These are phyloP conservation scores for Arabidopsis thaliana DNA, from an alignment of 345 rosid species.

Conservation along the genomic window DNA sequence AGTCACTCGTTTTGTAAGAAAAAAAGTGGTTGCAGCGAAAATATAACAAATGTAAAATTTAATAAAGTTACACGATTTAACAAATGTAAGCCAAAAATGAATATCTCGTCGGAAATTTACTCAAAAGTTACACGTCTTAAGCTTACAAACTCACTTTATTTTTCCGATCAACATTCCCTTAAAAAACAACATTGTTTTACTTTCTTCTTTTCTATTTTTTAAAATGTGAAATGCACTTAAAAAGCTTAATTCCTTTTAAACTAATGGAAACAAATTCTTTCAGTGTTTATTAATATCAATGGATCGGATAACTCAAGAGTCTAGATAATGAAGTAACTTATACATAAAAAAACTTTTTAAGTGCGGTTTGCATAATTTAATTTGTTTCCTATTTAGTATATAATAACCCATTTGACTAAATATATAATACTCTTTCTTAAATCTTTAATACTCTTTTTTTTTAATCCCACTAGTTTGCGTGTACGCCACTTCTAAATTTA, in stretches of 20 bases:
- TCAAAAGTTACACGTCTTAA: neutral
- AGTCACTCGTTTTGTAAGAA: neutral
- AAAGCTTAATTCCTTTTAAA: no score
- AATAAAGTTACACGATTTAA: no score
- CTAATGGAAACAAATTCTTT: neutral
- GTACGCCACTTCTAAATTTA: no score
- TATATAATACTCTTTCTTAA: no score
- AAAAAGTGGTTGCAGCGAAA: neutral
- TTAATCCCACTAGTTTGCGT: no score
- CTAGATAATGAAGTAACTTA: neutral
- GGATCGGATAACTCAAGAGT: neutral
- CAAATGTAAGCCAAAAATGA: neutral
- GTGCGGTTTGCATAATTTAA: neutral
- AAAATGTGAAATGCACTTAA: no score
- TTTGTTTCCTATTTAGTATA: no score
- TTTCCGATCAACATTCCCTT: neutral
- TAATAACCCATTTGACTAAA: no score
- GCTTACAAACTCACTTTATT: slow-evolving; percentile 1
- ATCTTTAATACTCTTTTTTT: neutral
- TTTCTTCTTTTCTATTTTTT: neutral
- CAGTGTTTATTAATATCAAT: neutral
- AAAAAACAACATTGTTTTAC: neutral
- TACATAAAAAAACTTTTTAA: no score
- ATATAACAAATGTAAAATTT: no score
- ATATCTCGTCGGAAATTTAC: neutral